Percentiles rank a stretch among this genome's conserved stretches.
Evolutionary conservation across 2,329 filamentous ascomycete species (phyloP).

Genomic region (Colletotrichum graminicola): DNA sequence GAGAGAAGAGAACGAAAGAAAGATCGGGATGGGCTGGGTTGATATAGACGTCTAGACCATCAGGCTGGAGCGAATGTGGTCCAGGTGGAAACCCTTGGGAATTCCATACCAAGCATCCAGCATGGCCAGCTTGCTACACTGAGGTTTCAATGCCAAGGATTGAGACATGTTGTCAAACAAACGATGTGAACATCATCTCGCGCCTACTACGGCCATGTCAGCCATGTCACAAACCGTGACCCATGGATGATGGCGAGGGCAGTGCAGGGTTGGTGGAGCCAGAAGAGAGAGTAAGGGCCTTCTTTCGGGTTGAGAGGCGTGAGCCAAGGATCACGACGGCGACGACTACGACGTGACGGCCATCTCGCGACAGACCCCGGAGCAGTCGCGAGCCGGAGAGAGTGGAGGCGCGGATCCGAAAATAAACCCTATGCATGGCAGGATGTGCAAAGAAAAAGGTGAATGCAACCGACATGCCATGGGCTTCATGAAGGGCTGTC

Average conservation of each 20-base stretch:
- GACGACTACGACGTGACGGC: not conserved
- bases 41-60: slow-evolving; percentile 41
- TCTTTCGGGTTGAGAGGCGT: slow-evolving; percentile 19
- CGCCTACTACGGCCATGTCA: slow-evolving; percentile 29
- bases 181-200: slow-evolving; percentile 30
- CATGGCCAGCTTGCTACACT: slow-evolving; percentile 19
- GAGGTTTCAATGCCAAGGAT: slow-evolving; percentile 39
- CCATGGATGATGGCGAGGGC: slow-evolving; percentile 35
- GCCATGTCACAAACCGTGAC: slow-evolving; percentile 39
- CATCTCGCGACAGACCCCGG: slow-evolving; percentile 38
- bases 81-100: slow-evolving; percentile 28
- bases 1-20: slow-evolving; percentile 9
- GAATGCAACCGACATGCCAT: slow-evolving; percentile 31
- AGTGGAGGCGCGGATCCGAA: slow-evolving; percentile 31
- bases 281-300: not conserved
- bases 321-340: slow-evolving; percentile 35
- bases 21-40: slow-evolving; percentile 26
- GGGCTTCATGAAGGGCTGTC: slow-evolving; percentile 29
- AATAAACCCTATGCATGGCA: slow-evolving; percentile 18
- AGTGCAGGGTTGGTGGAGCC: slow-evolving; percentile 30
- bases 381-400: slow-evolving; percentile 31
- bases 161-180: slow-evolving; percentile 40
- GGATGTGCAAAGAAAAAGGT: not conserved
- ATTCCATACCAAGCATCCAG: slow-evolving; percentile 4
- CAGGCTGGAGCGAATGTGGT: slow-evolving; percentile 18